These are phyloP conservation scores for Helianthus tuberosus DNA, from an alignment of 129 eudicot genomes.

Conservation along the genomic window DNA sequence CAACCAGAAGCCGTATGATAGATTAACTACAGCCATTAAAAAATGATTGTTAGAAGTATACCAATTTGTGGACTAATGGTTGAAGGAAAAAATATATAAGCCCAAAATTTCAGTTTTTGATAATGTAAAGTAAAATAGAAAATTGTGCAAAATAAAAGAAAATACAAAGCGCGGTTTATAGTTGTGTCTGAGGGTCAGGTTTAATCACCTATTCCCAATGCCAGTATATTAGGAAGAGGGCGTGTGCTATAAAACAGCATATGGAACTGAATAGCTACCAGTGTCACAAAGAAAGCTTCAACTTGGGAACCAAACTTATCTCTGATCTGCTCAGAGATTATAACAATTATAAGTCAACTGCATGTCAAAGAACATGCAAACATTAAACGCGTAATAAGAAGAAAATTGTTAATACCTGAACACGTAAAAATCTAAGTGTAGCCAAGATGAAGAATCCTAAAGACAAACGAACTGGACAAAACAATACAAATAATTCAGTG, in stretches of 20 bases:
- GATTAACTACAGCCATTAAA: conserved; percentile 55
- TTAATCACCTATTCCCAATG: conserved; percentile 85
- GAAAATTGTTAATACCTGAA: conserved; percentile 56
- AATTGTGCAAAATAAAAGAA: neutral
- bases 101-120: conserved; percentile 1
- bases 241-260: conserved; percentile 92
- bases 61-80: neutral
- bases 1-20: conserved; percentile 92
- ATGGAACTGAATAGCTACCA: conserved; percentile 86
- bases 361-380: neutral
- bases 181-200: conserved; percentile 2
- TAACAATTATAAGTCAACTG: conserved; percentile 11
- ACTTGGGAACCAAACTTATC: conserved; percentile 82
- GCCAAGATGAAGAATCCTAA: conserved; percentile 76
- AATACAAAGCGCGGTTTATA: conserved; percentile 3
- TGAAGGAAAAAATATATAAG: neutral
- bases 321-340: conserved; percentile 61
- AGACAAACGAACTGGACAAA: conserved; percentile 75
- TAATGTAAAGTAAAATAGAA: conserved; percentile 16
- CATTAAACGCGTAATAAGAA: neutral
- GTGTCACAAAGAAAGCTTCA: conserved; percentile 89
- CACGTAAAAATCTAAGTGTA: conserved; percentile 78
- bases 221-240: conserved; percentile 96
- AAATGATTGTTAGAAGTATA: neutral
- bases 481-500: conserved; percentile 12